Evolutionary conservation across 768 basidiomycete species (phyloP).

Genomic region (Galerina marginata): DNA sequence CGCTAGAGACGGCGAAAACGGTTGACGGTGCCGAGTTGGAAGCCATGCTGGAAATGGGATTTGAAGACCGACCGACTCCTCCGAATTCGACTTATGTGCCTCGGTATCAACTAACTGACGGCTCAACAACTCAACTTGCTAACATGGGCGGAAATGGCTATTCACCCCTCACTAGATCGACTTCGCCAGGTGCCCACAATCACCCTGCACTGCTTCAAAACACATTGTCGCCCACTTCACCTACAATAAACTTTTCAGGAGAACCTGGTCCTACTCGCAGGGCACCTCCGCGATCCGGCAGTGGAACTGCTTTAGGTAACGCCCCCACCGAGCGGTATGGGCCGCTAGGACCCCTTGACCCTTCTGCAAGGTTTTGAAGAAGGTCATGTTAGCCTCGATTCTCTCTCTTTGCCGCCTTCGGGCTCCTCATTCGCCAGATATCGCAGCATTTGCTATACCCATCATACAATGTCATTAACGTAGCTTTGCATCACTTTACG

Average conservation of each 20-base stretch:
- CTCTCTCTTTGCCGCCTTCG: conserved; percentile 26
- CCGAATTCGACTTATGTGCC: conserved; percentile 48
- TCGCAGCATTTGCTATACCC: conserved; percentile 47
- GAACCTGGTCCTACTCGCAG: conserved; percentile 19
- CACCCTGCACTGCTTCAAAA: conserved; percentile 34
- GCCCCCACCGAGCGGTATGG: conserved; percentile 51
- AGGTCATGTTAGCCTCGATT: conserved; percentile 18
- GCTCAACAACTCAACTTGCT: conserved; percentile 48
- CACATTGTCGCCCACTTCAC: conserved; percentile 46
- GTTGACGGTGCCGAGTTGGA: conserved; percentile 82
- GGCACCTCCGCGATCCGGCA: conserved; percentile 12
- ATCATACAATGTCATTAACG: conserved; percentile 35
- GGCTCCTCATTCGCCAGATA: conserved; percentile 27
- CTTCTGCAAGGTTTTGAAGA: conserved; percentile 56
- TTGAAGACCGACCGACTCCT: conserved; percentile 73
- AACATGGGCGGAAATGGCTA: conserved; percentile 57
- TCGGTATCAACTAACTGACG: conserved; percentile 70
- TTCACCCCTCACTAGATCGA: conserved; percentile 56
- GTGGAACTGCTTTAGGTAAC: conserved; percentile 20
- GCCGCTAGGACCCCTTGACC: conserved; percentile 66
- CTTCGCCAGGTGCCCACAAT: conserved; percentile 42
- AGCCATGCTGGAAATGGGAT: conserved; percentile 91
- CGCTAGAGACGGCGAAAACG: conserved; percentile 46
- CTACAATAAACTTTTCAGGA: conserved; percentile 34
- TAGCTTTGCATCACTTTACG: conserved; percentile 33